These are phyloP conservation scores for Jamesozyma hellenica DNA, from an alignment of 805 yeast genomes.

Conservation along the genomic window DNA sequence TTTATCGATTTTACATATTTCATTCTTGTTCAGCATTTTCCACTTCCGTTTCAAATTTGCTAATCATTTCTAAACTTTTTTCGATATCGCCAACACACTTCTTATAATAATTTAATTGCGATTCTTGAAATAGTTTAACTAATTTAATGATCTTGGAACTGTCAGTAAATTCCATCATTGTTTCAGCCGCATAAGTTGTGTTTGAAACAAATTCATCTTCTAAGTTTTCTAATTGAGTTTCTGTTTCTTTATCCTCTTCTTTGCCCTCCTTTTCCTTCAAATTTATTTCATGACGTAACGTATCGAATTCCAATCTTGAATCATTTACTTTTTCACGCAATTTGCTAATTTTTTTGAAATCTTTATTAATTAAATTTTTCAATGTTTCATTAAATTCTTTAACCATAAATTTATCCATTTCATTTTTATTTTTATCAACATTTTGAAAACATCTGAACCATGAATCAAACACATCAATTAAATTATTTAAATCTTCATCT, in stretches of 20 bases:
- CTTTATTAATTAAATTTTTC: conserved; percentile 41
- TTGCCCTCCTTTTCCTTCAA: conserved; percentile 15
- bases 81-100: conserved; percentile 42
- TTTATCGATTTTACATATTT: neutral
- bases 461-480: conserved; percentile 35
- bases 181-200: conserved; percentile 67
- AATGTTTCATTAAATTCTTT: conserved; percentile 50
- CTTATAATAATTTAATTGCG: conserved; percentile 57
- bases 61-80: conserved; percentile 35
- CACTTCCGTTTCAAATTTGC: conserved; percentile 12
- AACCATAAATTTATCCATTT: conserved; percentile 56
- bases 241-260: conserved; percentile 11
- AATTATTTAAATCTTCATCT: conserved; percentile 42
- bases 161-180: conserved; percentile 61
- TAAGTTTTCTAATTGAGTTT: conserved; percentile 36
- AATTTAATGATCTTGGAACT: conserved; percentile 56
- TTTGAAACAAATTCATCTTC: conserved; percentile 78
- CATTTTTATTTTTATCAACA: conserved; percentile 58
- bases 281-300: conserved; percentile 49
- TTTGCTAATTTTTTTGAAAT: conserved; percentile 50
- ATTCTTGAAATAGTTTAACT: conserved; percentile 54
- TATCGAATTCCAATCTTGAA: conserved; percentile 61
- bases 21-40: neutral
- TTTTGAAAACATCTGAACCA: conserved; percentile 45
- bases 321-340: conserved; percentile 60